Base-by-base conservation (phyloP, 495 filamentous ascomycete species). In the Penicillium coffeae region DNA sequence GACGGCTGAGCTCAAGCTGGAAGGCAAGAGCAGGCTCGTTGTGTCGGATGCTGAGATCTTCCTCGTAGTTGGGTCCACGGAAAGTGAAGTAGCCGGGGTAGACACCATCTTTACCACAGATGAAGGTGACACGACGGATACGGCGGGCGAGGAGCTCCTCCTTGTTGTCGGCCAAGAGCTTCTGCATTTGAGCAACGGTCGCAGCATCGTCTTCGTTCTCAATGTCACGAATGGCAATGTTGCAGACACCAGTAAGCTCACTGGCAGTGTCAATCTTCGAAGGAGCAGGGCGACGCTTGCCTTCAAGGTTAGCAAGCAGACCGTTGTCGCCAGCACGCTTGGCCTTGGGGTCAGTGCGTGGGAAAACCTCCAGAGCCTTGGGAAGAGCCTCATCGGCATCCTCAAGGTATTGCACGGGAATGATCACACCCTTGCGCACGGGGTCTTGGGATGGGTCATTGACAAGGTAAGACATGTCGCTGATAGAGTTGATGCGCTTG, bases 61-160 rank as follows among this genome's bases (percentile, higher is more conserved):
- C 93, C 42, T 80, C 77, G 68, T 93, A 97, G 42, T 76, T 70
- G 27, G 94, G 91, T 3, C 91, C 91, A 57, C 93, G 85, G 88
- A 97, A 97, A 33, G 93, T 98, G 75, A 86, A 97, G 79, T 98
- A 97, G 15, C 87, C 89, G 22, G 94, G 93, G 64, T 97, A 96
- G 19, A 90, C 88, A 37, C 94, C 94, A 63, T 97, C 86, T 55
- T 86, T 89, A 37, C 93, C 93, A 63, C 93, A 97, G 63, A 97
- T 90, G 75, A 98, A 96, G 25, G 89, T 97, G 8, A 98, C 72
- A 50, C 93, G 86, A 45, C 93, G 90, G 43, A 98, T 80, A 14
- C 86, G 81, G 52, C 86, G 87, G 42, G 82, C 70, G 30, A 90
- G 70, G 35, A 97, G 74, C 52, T 98, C 93, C 5, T 87, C 82